These are phyloP conservation scores for Fragaria nilgerrensis DNA, from an alignment of 306 rosid genomes.

Conservation along the genomic window DNA sequence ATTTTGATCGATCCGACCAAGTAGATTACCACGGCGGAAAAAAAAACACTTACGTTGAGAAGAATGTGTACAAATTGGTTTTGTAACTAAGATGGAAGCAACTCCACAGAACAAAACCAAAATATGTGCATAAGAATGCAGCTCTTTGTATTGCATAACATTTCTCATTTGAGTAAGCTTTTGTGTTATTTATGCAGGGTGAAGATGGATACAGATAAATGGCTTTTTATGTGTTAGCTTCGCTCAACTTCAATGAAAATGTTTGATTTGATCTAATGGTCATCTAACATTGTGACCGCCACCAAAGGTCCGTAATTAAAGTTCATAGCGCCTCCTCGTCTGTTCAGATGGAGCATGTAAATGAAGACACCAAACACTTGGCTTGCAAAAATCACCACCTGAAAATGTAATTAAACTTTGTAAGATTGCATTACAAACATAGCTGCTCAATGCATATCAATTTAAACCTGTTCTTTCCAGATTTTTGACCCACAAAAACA, in stretches of 20 bases:
- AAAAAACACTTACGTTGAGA: no score
- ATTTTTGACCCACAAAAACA: not conserved
- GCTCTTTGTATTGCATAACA: not conserved
- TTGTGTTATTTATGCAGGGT: no score
- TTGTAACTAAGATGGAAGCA: no score
- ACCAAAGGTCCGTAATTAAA: not conserved
- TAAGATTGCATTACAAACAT: not conserved
- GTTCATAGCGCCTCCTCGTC: not conserved
- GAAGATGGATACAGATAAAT: not conserved
- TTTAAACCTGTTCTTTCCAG: not conserved
- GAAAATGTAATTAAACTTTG: not conserved
- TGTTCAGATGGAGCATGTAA: not conserved
- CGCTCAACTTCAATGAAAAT: not conserved
- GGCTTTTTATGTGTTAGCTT: not conserved
- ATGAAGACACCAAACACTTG: not conserved
- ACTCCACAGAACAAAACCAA: not conserved
- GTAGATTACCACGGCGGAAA: no score
- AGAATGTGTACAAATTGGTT: no score
- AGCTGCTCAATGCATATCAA: not conserved
- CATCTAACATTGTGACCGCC: not conserved
- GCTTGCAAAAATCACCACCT: not conserved
- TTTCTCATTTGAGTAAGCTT: not conserved
- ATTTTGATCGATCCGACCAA: no score
- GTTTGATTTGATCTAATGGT: not conserved
- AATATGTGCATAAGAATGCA: not conserved